Evolutionary conservation across 1,284 basidiomycete genomes (phyloP), one percentile per base, ranked within the genome.

Genomic region (Somion occarium): DNA sequence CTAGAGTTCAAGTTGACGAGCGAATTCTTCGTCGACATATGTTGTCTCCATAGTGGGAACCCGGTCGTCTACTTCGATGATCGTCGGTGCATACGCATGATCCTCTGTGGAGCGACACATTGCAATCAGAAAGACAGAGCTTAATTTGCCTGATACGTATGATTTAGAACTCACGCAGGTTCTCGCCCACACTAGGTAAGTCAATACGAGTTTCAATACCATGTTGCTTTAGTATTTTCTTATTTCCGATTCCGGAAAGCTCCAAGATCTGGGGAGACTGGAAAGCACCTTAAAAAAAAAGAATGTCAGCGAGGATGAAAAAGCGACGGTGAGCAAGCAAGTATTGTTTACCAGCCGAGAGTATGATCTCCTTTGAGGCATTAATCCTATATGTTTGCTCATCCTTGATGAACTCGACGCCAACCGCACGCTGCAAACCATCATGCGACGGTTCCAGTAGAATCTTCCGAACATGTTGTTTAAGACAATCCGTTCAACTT

Each of bases 361-460:
- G 43, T 7, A 59, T 54, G 22, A 61, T 50, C 44, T 61, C 59
- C 22, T 50, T 52, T 11, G 27, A 20, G 7, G 53, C 58, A 12
- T 37, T 38, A 13, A 46, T 50, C 1, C 38, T 49, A 22, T 45
- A 49, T 3, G n/a, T 13, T 22, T 47, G 19, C 5, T 20, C 27
- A 13, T 48, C 34, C 5, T 39, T 15, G 5, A 41, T 30, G 37
- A 56, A 56, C 26, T 53, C 25, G 3, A 54, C 56, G 13, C 54
- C 54, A 13, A 52, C 56, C 5, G 56, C 56, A 46, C 34, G 46
- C 34, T 48, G 30, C 19, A 48, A 27, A 11, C 34, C 37, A 22
- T 18, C n/a, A 7, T 22, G 12, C 3, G 20, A 13, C 3, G 12
- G 13, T 4, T 18, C 27, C 5, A 38, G n/a, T n/a, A 26, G 7